Evolutionary conservation across 1,284 basidiomycete species (phyloP).

Genomic region (Microbotryum intermedium): DNA sequence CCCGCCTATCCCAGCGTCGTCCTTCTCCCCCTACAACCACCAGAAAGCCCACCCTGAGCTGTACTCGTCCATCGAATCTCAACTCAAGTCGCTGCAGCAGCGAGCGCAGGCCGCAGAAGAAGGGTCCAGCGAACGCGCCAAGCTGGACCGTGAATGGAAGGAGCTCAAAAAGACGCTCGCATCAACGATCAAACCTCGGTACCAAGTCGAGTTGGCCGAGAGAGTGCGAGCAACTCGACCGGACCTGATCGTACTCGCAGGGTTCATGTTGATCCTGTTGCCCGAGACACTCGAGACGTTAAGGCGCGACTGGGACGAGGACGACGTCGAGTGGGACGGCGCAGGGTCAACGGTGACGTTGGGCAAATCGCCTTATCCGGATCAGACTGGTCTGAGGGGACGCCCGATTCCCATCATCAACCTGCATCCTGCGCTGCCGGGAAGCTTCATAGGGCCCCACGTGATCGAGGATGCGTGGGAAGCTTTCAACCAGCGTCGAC

Average conservation of each 20-base stretch:
- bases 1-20: constrained; percentile 60
- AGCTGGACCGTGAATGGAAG: background rate
- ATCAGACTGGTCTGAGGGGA: constrained; percentile 10
- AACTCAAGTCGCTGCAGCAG: background rate
- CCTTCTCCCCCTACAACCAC: constrained; percentile 78
- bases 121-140: background rate
- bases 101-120: background rate
- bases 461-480: constrained; percentile 84
- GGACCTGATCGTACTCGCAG: constrained; percentile 84
- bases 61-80: background rate
- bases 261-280: constrained; percentile 91
- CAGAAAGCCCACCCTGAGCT: constrained; percentile 59
- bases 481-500: constrained; percentile 58
- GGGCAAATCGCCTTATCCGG: constrained; percentile 16
- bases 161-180: background rate
- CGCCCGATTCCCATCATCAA: constrained; percentile 80
- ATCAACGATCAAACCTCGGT: constrained; percentile 37
- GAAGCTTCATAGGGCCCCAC: constrained; percentile 84
- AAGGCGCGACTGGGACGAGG: constrained; percentile 22
- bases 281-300: constrained; percentile 47
- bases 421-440: constrained; percentile 89
- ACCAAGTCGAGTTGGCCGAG: constrained; percentile 73
- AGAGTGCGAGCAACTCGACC: constrained; percentile 58
- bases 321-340: background rate
- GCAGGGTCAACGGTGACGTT: background rate